phyloP scores from a whole-genome alignment of 2,329 filamentous ascomycete genomes.

The Cercospora janseana region DNA sequence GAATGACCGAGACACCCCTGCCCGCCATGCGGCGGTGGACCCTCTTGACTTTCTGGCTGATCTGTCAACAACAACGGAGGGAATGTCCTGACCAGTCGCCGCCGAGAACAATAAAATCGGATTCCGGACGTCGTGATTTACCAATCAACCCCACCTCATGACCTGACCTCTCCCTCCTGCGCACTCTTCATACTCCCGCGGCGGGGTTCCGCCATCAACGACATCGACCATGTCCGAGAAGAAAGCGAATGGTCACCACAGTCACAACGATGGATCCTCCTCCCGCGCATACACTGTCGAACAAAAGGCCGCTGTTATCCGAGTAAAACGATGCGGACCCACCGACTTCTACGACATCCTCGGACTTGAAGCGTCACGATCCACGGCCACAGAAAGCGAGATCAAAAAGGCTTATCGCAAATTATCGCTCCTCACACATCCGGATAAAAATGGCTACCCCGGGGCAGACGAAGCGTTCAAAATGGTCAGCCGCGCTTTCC shows the following conservation, averaged over 20 bases:
- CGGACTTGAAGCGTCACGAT: slow-evolving; percentile 63
- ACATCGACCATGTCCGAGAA: slow-evolving; percentile 23
- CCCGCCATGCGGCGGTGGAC: background rate
- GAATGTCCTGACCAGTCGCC: too few relatives aligned
- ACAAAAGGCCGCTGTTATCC: slow-evolving; percentile 85
- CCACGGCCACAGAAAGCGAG: slow-evolving; percentile 71
- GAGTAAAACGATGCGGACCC: slow-evolving; percentile 77
- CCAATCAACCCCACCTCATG: background rate
- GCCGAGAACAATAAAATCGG: background rate
- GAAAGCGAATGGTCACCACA: slow-evolving; percentile 44
- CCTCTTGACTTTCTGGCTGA: slow-evolving; percentile 8
- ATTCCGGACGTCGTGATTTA: background rate
- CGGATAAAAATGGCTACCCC: slow-evolving; percentile 96
- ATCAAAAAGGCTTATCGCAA: slow-evolving; percentile 99
- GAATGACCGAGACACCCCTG: background rate
- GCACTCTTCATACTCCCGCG: slow-evolving; percentile 1
- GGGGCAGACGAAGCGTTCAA: slow-evolving; percentile 98
- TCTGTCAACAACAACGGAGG: slow-evolving; percentile 22
- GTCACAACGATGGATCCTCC: slow-evolving; percentile 74
- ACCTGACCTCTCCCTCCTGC: slow-evolving; percentile 11
- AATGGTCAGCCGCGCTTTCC: slow-evolving; percentile 90
- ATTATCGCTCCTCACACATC: slow-evolving; percentile 88
- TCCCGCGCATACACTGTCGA: slow-evolving; percentile 79
- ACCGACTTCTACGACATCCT: slow-evolving; percentile 97
- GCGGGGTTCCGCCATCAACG: background rate